Base-by-base conservation (phyloP, 306 rosid genomes). In the Gastrolobium bilobum region DNA sequence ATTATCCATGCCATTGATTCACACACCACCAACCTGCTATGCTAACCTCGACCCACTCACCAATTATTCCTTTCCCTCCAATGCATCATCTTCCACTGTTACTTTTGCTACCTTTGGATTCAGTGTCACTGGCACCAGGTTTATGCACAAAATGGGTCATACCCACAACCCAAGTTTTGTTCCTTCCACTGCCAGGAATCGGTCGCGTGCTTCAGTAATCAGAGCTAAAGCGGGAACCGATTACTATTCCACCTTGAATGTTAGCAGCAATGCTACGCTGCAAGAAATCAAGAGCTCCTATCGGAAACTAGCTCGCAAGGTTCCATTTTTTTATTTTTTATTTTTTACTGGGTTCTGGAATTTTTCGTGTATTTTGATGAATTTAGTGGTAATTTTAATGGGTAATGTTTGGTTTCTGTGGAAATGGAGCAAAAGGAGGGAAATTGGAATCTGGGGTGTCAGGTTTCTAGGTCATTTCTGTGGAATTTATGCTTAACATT, bases 261-360 rank as follows among this genome's bases (percentile, higher is more conserved):
- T 95, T 64, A 51, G 73, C 6, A 80, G 79, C 54, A 85, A 60
- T 64, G 99, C 99, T 59, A 71, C 96, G 0, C 72, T 95, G 75
- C 91, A 91, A 71, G 98, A 93, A 75, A 93, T 95, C 9, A 93
- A 91, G 84, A 77, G 81, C 70, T 77, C 98, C 2, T 95, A 95
- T 26, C 82, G 93, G 48, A 91, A 88, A 72, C 88, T 95, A 73
- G 99, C 99, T 71, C 98, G 96, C 20, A 87, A 95, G 98, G 99
- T 95, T 59, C 43, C 70, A 68, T 53, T 42, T 78, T 68, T 68
- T 29, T 29, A 0, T 20, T 54, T 4, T 6, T 1, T 11, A 0
- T 52, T 14, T 31, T 56, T 51, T 1, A 2, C 15, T 52, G 15
- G 15, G 8, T 38, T 44, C 33, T 56, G 6, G 4, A 30, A 5